Conservation (phyloP, 116 monocot species). For the Cymodocea nodosa region DNA sequence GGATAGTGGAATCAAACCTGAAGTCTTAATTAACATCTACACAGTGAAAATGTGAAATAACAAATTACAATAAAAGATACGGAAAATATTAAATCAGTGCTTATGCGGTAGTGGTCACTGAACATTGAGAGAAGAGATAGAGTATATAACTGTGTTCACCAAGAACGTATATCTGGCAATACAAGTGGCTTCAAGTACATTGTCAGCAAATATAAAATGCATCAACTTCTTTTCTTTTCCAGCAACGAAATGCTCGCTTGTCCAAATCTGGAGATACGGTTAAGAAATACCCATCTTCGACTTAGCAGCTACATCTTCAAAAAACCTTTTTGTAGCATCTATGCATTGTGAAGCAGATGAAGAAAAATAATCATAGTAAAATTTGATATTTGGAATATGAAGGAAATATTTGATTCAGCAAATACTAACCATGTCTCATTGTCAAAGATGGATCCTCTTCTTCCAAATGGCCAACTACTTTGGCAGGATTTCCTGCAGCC, state of each 20-base stretch:
- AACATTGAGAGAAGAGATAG: no score
- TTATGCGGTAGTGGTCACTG: no score
- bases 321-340: slow-evolving; percentile 64
- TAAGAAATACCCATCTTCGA: slow-evolving; percentile 15
- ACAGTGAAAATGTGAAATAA: no score
- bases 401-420: background rate
- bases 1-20: no score
- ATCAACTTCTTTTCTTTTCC: no score
- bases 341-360: background rate
- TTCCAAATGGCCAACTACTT: slow-evolving; percentile 41
- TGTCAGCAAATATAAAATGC: no score
- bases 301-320: slow-evolving; percentile 30
- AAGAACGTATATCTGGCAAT: no score
- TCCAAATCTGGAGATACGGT: slow-evolving; percentile 2
- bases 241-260: background rate
- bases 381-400: slow-evolving; percentile 3
- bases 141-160: no score
- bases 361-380: background rate
- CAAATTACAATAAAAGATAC: no score
- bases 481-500: slow-evolving; percentile 70
- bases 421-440: slow-evolving; percentile 68
- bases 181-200: no score
- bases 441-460: slow-evolving; percentile 78
- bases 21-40: no score
- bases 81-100: no score